A percentile compares a stretch with the other conserved stretches of the same genome.
Evolutionary conservation across 768 basidiomycete species (phyloP).

Genomic region (Podaxis sp.): DNA sequence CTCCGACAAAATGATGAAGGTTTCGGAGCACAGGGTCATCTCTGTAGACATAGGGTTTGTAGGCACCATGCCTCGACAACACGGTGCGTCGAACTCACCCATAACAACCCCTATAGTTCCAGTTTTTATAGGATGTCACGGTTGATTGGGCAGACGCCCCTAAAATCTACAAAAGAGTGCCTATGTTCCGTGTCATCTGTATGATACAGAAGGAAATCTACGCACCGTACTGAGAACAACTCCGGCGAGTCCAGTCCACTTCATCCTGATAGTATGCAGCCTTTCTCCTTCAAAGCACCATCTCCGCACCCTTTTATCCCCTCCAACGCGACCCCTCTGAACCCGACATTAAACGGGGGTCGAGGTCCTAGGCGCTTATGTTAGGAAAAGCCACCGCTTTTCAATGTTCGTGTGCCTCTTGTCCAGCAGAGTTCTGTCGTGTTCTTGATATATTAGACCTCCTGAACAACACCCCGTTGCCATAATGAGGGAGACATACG

Average conservation of each 20-base stretch:
- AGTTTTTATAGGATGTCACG: not conserved
- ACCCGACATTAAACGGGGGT: not conserved
- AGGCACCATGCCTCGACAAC: not conserved
- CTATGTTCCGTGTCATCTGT: not conserved
- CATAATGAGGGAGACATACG: not conserved
- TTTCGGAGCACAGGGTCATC: conserved; percentile 18
- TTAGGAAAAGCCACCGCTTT: not conserved
- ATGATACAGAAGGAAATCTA: not conserved
- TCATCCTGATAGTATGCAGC: not conserved
- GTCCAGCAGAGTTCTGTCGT: not conserved
- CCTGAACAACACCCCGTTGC: too few species aligned
- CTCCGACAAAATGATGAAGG: conserved; percentile 16
- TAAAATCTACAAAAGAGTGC: not conserved
- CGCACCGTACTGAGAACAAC: not conserved
- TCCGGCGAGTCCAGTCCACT: not conserved
- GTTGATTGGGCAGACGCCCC: not conserved
- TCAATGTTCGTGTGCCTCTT: not conserved
- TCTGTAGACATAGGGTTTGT: not conserved
- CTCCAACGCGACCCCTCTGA: not conserved
- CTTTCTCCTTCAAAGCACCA: not conserved
- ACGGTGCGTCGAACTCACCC: not conserved
- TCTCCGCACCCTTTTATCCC: not conserved
- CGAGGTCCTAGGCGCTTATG: not conserved
- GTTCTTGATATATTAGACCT: too few species aligned
- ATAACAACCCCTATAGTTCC: not conserved